phyloP scores from a whole-genome alignment of 179 eudicot species.

The Silene noctiflora region DNA sequence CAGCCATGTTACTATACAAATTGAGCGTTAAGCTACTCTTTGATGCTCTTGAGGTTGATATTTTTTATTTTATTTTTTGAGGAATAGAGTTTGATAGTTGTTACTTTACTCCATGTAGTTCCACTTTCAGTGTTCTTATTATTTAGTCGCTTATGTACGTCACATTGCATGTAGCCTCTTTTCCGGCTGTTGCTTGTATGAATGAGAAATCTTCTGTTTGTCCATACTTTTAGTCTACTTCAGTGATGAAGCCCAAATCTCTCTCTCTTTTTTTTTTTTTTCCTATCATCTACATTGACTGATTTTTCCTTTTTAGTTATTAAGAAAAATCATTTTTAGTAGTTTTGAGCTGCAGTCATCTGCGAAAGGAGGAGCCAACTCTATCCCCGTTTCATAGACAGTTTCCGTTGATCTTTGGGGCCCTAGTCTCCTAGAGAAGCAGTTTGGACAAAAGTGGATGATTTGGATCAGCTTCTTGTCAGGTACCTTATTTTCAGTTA shows the following conservation, averaged over 20 bases:
- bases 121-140: neutral
- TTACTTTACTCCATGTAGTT: conserved; percentile 4
- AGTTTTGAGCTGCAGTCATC: conserved; percentile 18
- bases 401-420: conserved; percentile 20
- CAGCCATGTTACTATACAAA: conserved; percentile 85
- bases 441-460: conserved; percentile 14
- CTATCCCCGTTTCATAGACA: conserved; percentile 4
- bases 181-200: conserved; percentile 11
- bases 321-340: neutral
- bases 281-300: neutral
- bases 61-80: neutral
- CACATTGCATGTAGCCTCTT: conserved; percentile 17
- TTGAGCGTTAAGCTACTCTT: conserved; percentile 32
- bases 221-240: conserved; percentile 6
- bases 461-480: conserved; percentile 15
- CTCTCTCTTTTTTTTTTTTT: too few species aligned
- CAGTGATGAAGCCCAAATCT: neutral
- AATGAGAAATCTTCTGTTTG: conserved; percentile 26
- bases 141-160: conserved; percentile 17
- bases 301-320: neutral
- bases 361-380: conserved; percentile 9
- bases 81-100: neutral
- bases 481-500: conserved; percentile 31
- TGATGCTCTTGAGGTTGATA: conserved; percentile 5
- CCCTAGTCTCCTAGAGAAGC: conserved; percentile 21